Conservation (phyloP, 2,329 filamentous ascomycete genomes). For the Alternaria longipes region DNA sequence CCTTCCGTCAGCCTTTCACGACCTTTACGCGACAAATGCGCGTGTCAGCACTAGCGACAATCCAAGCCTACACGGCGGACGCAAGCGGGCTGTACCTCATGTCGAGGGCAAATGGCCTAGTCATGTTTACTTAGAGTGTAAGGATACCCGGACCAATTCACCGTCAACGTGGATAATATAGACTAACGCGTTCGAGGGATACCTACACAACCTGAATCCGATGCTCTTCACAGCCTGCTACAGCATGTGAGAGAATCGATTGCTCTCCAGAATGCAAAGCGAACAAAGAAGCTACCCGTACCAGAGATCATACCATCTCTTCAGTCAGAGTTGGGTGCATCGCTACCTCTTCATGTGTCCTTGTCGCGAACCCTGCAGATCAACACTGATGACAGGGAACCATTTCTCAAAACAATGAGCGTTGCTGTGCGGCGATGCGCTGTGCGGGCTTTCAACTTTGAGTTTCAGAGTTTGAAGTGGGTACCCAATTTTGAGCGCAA, state of each 20-base stretch:
- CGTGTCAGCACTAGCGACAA: constrained; percentile 82
- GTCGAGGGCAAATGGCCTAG: constrained; percentile 90
- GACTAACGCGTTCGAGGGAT: constrained; percentile 50
- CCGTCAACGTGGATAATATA: constrained; percentile 24
- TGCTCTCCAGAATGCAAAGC: constrained; percentile 28
- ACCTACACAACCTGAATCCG: constrained; percentile 47
- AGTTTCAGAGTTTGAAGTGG: constrained; percentile 65
- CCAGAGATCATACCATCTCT: constrained; percentile 72
- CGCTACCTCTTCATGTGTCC: constrained; percentile 87
- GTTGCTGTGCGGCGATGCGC: constrained; percentile 55
- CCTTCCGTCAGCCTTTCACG: constrained; percentile 81
- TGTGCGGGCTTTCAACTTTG: constrained; percentile 61
- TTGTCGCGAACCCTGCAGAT: constrained; percentile 84
- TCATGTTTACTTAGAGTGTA: constrained; percentile 94
- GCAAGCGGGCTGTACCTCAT: constrained; percentile 83
- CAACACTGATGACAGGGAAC: constrained; percentile 73
- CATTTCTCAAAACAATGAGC: constrained; percentile 68
- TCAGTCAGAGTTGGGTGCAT: constrained; percentile 77
- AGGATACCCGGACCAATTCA: constrained; percentile 46
- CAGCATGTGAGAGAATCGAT: constrained; percentile 34
- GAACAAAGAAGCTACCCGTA: constrained; percentile 34
- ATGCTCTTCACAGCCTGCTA: constrained; percentile 41
- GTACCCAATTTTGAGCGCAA: constrained; percentile 72
- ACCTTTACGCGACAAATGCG: constrained; percentile 86
- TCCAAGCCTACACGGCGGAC: constrained; percentile 83